Conservation (phyloP, 192 early-diverging fungal species). For the Obelidium mucronatum region DNA sequence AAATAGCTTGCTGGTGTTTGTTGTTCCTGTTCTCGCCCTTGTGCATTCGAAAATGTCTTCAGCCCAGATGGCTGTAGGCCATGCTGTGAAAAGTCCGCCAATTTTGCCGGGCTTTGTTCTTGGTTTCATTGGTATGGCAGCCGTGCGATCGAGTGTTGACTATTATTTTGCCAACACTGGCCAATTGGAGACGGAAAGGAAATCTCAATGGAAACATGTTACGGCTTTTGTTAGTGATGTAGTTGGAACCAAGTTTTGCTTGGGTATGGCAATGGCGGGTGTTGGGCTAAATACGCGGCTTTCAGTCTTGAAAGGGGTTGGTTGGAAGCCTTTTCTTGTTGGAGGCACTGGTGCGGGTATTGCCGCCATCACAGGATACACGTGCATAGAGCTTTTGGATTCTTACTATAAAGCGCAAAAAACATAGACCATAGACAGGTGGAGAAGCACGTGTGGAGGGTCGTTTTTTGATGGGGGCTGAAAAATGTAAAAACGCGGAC, state of each 20-base stretch:
- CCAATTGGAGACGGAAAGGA: neutral
- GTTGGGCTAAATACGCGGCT: slow-evolving; percentile 1
- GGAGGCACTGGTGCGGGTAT: neutral
- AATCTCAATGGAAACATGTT: neutral
- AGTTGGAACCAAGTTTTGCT: neutral
- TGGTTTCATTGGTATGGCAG: slow-evolving; percentile 13
- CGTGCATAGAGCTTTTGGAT: slow-evolving; percentile 2
- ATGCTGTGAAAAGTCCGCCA: neutral
- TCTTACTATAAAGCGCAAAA: too few relatives aligned
- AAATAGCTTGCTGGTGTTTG: slow-evolving; percentile 9
- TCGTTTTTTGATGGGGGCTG: too few relatives aligned
- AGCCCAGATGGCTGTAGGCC: neutral
- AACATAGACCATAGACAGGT: too few relatives aligned
- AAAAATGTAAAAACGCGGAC: too few relatives aligned
- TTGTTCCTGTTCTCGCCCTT: slow-evolving; percentile 6
- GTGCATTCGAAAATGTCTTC: neutral
- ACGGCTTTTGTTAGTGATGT: neutral
- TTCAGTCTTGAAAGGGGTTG: neutral
- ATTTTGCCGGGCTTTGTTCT: slow-evolving; percentile 18
- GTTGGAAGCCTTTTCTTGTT: neutral
- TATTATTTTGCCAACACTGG: neutral
- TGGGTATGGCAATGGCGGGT: slow-evolving; percentile 22
- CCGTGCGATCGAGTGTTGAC: slow-evolving; percentile 3
- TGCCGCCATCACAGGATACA: neutral
- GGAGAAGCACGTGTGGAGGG: too few relatives aligned